These are phyloP conservation scores for Nymphaea thermarum DNA, from an alignment of 164 flowering plant species.

Conservation along the genomic window DNA sequence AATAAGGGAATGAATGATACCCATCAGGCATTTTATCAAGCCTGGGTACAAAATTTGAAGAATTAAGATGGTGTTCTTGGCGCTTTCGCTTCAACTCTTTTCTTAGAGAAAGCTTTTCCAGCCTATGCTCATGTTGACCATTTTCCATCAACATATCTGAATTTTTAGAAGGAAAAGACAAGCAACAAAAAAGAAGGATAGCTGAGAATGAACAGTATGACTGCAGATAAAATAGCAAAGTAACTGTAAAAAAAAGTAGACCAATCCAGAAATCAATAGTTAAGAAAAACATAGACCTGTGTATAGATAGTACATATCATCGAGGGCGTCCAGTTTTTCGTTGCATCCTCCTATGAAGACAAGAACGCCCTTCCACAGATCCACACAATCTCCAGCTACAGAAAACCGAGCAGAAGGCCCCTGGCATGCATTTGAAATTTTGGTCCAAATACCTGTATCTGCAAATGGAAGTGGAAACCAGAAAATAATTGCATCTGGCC, in stretches of 20 bases:
- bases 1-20: conserved; percentile 8
- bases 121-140: conserved; percentile 35
- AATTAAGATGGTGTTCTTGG: conserved; percentile 42
- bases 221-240: conserved; percentile 4
- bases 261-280: neutral
- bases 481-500: too few species aligned
- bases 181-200: neutral
- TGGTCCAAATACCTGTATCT: conserved; percentile 80
- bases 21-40: conserved; percentile 4
- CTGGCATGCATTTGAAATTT: conserved; percentile 40
- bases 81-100: conserved; percentile 83
- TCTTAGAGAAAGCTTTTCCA: conserved; percentile 68
- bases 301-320: conserved; percentile 74
- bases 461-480: conserved; percentile 4
- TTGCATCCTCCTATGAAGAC: conserved; percentile 90
- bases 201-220: neutral
- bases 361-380: conserved; percentile 46
- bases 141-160: conserved; percentile 42
- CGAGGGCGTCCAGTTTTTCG: conserved; percentile 76
- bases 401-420: conserved; percentile 96
- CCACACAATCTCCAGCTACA: conserved; percentile 80
- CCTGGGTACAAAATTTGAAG: conserved; percentile 14
- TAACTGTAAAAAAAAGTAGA: neutral
- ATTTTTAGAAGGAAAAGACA: too few species aligned
- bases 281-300: conserved; percentile 49